Conservation (phyloP, 2,329 filamentous ascomycete species). For the Arthrobotrys iridis region DNA sequence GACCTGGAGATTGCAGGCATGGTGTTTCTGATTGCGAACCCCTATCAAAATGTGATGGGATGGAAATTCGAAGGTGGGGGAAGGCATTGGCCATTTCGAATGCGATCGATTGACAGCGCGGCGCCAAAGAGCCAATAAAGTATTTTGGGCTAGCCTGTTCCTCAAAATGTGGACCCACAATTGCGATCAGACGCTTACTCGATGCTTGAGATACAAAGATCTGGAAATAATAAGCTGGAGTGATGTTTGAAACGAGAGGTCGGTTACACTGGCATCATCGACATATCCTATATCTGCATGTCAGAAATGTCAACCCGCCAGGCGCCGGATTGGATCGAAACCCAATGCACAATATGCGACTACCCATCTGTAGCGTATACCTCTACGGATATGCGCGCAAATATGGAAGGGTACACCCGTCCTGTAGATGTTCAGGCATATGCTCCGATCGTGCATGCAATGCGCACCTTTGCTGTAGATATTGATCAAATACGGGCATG, state of each 20-base stretch:
- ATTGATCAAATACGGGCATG: not conserved
- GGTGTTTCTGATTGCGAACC: slow-evolving; percentile 36
- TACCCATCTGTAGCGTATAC: no score
- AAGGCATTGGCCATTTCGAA: slow-evolving; percentile 23
- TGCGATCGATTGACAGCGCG: slow-evolving; percentile 24
- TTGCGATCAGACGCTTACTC: not conserved
- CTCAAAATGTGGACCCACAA: slow-evolving; percentile 9
- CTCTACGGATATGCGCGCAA: not conserved
- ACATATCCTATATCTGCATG: no score
- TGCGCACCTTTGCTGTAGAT: not conserved
- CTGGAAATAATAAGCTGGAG: no score
- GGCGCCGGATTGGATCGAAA: not conserved
- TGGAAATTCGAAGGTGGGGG: not conserved
- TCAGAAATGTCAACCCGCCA: no score
- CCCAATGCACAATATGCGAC: not conserved
- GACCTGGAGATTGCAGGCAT: slow-evolving; percentile 45
- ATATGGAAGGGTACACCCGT: no score
- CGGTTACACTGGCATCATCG: no score
- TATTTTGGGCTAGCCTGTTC: slow-evolving; percentile 1
- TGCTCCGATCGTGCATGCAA: not conserved
- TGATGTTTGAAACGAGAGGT: not conserved
- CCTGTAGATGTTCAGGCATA: no score
- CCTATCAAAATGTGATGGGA: slow-evolving; percentile 25
- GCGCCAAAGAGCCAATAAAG: slow-evolving; percentile 1
- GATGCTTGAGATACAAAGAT: no score